These are phyloP conservation scores for Kwoniella heveanensis DNA, from an alignment of 768 basidiomycete species.

Conservation along the genomic window DNA sequence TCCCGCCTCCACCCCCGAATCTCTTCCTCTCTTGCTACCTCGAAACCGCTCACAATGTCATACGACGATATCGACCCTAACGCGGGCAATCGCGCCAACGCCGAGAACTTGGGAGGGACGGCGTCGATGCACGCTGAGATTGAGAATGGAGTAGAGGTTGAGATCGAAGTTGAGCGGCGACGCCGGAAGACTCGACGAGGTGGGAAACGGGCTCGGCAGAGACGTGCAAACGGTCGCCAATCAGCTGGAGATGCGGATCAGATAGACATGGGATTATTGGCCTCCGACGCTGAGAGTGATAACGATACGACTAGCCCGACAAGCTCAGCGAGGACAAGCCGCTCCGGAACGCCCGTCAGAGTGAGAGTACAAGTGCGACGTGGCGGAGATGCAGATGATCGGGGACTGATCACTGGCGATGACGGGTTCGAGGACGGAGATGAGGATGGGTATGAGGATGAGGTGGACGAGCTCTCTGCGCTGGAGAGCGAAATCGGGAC, in stretches of 20 bases:
- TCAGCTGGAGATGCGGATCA: neutral
- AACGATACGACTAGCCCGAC: slow-evolving; percentile 16
- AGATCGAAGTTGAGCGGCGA: neutral
- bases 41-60: slow-evolving; percentile 1
- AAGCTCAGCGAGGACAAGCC: slow-evolving; percentile 7
- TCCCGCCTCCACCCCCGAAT: too few species aligned
- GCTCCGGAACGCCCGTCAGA: neutral
- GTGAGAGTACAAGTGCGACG: neutral
- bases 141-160: slow-evolving; percentile 6
- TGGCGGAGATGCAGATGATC: neutral
- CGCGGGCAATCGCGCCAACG: too few species aligned
- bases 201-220: slow-evolving; percentile 13
- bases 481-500: slow-evolving; percentile 18
- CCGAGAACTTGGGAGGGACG: too few species aligned
- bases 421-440: slow-evolving; percentile 7
- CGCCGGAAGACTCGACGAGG: slow-evolving; percentile 18
- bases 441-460: slow-evolving; percentile 21
- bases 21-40: neutral
- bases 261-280: too few species aligned
- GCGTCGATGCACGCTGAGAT: neutral
- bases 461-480: slow-evolving; percentile 27
- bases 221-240: slow-evolving; percentile 1
- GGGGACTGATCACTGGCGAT: too few species aligned
- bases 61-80: neutral
- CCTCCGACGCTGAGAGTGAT: slow-evolving; percentile 2